phyloP scores from a whole-genome alignment of 331 rosid genomes.

The Telfairia occidentalis region DNA sequence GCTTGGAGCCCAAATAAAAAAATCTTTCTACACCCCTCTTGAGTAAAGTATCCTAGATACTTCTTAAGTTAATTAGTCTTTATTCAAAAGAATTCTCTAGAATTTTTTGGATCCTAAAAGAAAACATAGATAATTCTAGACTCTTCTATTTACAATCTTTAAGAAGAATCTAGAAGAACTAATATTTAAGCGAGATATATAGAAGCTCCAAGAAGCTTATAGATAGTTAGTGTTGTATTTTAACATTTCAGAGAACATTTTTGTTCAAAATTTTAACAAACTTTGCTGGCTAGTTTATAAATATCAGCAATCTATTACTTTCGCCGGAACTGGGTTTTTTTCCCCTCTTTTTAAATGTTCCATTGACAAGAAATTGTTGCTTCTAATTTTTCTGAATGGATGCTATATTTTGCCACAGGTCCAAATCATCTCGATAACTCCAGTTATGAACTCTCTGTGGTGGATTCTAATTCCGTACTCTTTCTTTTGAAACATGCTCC shows the following conservation, averaged over 20 bases:
- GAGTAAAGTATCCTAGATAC: too few relatives aligned
- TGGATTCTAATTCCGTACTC: slow-evolving; percentile 83
- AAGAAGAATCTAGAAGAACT: too few relatives aligned
- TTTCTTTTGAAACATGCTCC: slow-evolving; percentile 81
- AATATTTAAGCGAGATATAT: too few relatives aligned
- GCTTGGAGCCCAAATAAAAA: too few relatives aligned
- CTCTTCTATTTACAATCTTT: too few relatives aligned
- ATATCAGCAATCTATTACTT: not conserved
- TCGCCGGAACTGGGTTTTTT: not conserved
- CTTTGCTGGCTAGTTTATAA: not conserved
- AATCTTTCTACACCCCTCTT: too few relatives aligned
- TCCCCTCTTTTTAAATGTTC: not conserved
- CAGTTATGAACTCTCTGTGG: slow-evolving; percentile 71
- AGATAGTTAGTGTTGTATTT: too few relatives aligned
- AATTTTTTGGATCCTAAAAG: too few relatives aligned
- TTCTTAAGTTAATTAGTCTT: too few relatives aligned
- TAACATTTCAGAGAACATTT: not conserved
- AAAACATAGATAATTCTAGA: too few relatives aligned
- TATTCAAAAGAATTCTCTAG: too few relatives aligned
- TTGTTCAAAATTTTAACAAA: not conserved
- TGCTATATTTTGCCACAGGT: slow-evolving; percentile 40
- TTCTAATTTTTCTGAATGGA: slow-evolving; percentile 8
- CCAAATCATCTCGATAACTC: slow-evolving; percentile 53
- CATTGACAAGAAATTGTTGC: not conserved
- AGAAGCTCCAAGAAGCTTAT: too few relatives aligned